phyloP scores from a whole-genome alignment of 306 rosid genomes.

The Senna tora region DNA sequence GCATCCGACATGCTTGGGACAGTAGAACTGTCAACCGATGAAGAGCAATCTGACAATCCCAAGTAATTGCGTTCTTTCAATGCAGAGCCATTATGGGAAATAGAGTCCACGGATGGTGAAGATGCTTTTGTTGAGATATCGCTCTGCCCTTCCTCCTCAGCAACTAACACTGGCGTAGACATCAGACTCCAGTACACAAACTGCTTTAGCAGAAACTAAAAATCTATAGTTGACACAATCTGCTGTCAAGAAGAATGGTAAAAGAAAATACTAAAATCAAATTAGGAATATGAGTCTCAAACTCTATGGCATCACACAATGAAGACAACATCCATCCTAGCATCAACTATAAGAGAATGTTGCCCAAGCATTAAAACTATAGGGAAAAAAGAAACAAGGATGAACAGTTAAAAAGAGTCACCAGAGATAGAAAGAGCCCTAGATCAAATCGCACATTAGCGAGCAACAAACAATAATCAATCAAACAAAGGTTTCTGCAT shows the following conservation, averaged over 20 bases:
- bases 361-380: background rate
- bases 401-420: too few relatives aligned
- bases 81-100: conserved; percentile 59
- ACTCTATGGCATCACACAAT: background rate
- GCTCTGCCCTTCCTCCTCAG: conserved; percentile 73
- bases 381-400: background rate
- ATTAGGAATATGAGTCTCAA: background rate
- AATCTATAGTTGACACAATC: conserved; percentile 2
- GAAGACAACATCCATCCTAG: background rate
- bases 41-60: conserved; percentile 89
- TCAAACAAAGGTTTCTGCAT: background rate
- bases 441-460: conserved; percentile 23
- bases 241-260: conserved; percentile 6
- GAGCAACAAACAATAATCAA: background rate
- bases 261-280: conserved; percentile 1
- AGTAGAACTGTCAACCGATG: conserved; percentile 85
- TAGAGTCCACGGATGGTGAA: conserved; percentile 60
- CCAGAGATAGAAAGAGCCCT: background rate
- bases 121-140: conserved; percentile 53
- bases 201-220: conserved; percentile 30
- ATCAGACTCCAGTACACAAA: conserved; percentile 49
- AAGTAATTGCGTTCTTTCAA: conserved; percentile 85
- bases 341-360: background rate
- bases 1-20: conserved; percentile 65
- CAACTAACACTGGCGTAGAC: conserved; percentile 72